These are phyloP conservation scores for Magnolia changhungtana DNA, from an alignment of 164 flowering plant genomes.

Conservation along the genomic window DNA sequence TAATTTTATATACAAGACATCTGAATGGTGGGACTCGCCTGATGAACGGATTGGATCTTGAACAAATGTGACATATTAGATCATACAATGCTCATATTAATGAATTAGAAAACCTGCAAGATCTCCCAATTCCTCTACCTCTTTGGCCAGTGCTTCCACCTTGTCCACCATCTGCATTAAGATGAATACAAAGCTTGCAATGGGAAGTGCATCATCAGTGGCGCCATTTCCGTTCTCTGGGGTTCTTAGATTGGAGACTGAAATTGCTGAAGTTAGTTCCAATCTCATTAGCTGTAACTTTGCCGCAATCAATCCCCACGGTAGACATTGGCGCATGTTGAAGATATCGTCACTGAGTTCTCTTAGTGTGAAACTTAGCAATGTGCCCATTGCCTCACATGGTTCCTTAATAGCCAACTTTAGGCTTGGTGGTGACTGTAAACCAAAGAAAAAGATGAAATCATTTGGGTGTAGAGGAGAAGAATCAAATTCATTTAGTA, in stretches of 20 bases:
- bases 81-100: neutral
- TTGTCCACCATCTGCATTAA: constrained; percentile 47
- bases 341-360: constrained; percentile 1
- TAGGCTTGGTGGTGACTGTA: neutral
- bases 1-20: neutral
- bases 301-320: neutral
- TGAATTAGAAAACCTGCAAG: constrained; percentile 32
- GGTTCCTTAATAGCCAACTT: constrained; percentile 6
- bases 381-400: constrained; percentile 3
- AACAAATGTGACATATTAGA: neutral
- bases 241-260: neutral
- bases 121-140: constrained; percentile 61
- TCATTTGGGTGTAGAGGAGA: neutral
- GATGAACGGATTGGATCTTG: neutral
- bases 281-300: constrained; percentile 2
- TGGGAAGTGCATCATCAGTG: neutral
- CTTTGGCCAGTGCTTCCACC: constrained; percentile 46
- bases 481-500: neutral
- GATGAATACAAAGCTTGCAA: constrained; percentile 10
- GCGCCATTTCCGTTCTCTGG: neutral
- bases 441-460: neutral
- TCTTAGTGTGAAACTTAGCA: neutral
- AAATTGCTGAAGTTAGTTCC: neutral
- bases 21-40: too few species aligned
- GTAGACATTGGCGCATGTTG: neutral